phyloP scores from a whole-genome alignment of 768 basidiomycete genomes.

The Tremella yokohamensis region DNA sequence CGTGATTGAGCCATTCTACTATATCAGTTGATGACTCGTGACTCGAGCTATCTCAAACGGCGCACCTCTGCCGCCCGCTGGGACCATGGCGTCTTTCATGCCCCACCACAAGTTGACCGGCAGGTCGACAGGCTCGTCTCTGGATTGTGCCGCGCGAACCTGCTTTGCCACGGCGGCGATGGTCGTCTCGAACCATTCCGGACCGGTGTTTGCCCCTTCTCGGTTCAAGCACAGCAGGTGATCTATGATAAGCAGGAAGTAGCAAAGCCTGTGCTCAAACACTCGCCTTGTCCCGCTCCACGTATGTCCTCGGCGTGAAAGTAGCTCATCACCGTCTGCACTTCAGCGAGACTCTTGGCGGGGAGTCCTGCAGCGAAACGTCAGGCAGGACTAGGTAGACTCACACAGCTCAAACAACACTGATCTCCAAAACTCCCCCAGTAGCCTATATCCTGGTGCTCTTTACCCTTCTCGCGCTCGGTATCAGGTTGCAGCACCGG shows the following conservation, averaged over 20 bases:
- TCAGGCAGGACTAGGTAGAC: too few relatives aligned
- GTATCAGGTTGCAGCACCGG: slow-evolving; percentile 3
- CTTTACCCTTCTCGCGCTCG: neutral
- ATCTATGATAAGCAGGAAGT: slow-evolving; percentile 16
- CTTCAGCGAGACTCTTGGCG: neutral
- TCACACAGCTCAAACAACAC: slow-evolving; percentile 36
- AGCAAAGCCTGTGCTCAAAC: neutral
- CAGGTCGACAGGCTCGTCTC: slow-evolving; percentile 1
- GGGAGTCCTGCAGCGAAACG: too few relatives aligned
- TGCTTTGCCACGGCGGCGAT: slow-evolving; percentile 20
- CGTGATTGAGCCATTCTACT: slow-evolving; percentile 29
- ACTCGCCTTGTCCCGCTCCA: slow-evolving; percentile 41
- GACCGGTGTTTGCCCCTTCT: slow-evolving; percentile 37
- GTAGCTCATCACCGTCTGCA: slow-evolving; percentile 23
- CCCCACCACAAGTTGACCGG: slow-evolving; percentile 44
- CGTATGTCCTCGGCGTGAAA: slow-evolving; percentile 32
- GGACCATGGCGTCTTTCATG: slow-evolving; percentile 42
- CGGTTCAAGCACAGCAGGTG: slow-evolving; percentile 44
- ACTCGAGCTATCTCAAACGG: neutral
- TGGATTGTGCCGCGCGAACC: slow-evolving; percentile 12
- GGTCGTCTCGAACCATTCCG: slow-evolving; percentile 34
- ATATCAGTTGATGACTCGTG: neutral
- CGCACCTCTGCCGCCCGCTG: slow-evolving; percentile 35
- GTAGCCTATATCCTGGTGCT: neutral
- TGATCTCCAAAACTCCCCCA: slow-evolving; percentile 27